phyloP scores from a whole-genome alignment of 768 basidiomycete species.

The Rhodotorula graminis region DNA sequence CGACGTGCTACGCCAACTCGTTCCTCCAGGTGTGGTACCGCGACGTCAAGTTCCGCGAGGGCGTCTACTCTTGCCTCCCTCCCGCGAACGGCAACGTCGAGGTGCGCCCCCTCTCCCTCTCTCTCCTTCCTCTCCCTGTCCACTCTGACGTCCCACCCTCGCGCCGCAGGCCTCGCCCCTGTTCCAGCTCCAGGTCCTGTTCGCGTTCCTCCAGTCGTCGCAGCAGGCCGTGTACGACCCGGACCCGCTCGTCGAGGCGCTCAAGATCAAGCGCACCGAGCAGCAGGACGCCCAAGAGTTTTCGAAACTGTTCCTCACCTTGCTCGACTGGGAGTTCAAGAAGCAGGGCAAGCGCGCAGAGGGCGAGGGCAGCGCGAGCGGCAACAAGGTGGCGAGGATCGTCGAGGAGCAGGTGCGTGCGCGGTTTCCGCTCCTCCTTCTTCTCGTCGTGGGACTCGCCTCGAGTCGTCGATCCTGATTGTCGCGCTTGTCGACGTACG shows the following conservation, averaged over 20 bases:
- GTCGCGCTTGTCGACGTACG: too few relatives aligned
- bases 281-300: slow-evolving; percentile 99
- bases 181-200: slow-evolving; percentile 51
- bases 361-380: slow-evolving; percentile 4
- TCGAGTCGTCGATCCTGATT: neutral
- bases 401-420: slow-evolving; percentile 55
- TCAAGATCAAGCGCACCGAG: slow-evolving; percentile 72
- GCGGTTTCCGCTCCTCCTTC: neutral
- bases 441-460: too few relatives aligned
- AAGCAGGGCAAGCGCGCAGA: slow-evolving; percentile 55
- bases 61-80: slow-evolving; percentile 72
- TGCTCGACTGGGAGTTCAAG: slow-evolving; percentile 78
- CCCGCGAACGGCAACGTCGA: slow-evolving; percentile 55
- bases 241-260: slow-evolving; percentile 71
- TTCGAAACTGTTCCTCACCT: slow-evolving; percentile 87
- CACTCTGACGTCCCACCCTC: neutral
- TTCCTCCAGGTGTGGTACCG: slow-evolving; percentile 95
- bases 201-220: slow-evolving; percentile 78
- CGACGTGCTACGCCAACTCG: slow-evolving; percentile 94
- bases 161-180: slow-evolving; percentile 43
- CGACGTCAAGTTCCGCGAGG: slow-evolving; percentile 70
- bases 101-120: slow-evolving; percentile 46
- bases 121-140: neutral
- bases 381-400: slow-evolving; percentile 60
- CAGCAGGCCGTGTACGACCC: slow-evolving; percentile 73